Conservation (phyloP, 2,329 filamentous ascomycete genomes). For the Xylaria sp. region DNA sequence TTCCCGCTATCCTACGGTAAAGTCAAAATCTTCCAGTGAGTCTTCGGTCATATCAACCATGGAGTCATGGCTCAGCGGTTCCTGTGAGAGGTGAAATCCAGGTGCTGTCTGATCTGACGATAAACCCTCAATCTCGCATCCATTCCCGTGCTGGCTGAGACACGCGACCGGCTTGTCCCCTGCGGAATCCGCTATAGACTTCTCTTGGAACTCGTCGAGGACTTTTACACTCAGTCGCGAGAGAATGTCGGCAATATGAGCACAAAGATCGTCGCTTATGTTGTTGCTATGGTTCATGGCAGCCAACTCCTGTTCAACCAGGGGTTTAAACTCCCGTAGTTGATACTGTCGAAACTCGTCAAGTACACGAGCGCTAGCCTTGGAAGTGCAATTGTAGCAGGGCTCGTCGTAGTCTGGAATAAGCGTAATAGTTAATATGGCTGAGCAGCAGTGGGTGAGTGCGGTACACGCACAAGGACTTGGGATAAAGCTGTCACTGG, state of each 20-base stretch:
- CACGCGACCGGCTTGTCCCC: neutral
- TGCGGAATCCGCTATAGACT: neutral
- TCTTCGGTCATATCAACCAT: neutral
- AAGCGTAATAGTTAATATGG: neutral
- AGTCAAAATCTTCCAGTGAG: neutral
- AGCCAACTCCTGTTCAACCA: constrained; percentile 4
- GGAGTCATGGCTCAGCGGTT: neutral
- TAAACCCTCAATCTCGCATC: neutral
- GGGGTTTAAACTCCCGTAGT: neutral
- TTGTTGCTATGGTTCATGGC: neutral
- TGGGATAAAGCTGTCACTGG: neutral
- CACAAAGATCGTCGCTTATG: neutral
- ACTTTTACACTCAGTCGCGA: neutral
- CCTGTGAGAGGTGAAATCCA: neutral
- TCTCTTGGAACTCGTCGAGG: neutral
- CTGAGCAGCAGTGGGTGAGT: neutral
- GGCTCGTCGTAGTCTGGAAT: neutral
- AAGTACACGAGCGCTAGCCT: neutral
- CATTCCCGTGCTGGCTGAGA: neutral
- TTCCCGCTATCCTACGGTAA: neutral
- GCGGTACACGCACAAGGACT: neutral
- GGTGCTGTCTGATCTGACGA: neutral
- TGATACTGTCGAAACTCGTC: neutral
- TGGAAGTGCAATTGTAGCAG: neutral
- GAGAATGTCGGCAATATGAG: neutral